Percentiles rank a stretch among this genome's conserved stretches.
phyloP scores from a whole-genome alignment of 1,284 basidiomycete genomes.

The Marasmius oreades region DNA sequence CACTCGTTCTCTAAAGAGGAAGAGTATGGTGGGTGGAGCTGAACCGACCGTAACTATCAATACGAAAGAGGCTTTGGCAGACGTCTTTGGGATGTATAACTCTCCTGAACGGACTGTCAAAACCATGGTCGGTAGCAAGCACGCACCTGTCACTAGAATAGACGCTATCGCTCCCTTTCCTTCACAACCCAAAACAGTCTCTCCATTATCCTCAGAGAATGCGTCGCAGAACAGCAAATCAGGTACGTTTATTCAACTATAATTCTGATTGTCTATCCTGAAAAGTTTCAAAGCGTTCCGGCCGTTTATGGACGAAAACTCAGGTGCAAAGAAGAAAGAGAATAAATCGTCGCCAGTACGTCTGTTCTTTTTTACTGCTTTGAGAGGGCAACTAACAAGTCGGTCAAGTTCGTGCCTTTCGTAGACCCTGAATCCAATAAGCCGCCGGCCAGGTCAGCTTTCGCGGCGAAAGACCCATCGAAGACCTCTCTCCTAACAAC shows the following conservation, averaged over 20 bases:
- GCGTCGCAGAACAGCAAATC: conserved; percentile 34
- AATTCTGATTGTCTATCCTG: conserved; percentile 10
- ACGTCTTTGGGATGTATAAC: conserved; percentile 93
- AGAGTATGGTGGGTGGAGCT: conserved; percentile 29
- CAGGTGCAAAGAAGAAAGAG: conserved; percentile 19
- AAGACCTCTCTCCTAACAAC: not conserved
- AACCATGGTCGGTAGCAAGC: conserved; percentile 56
- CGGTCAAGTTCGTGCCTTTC: conserved; percentile 18
- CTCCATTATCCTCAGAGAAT: conserved; percentile 26
- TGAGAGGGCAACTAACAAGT: not conserved
- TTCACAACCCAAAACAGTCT: not conserved
- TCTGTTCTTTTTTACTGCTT: not conserved
- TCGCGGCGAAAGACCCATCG: not conserved
- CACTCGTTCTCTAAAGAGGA: conserved; percentile 34
- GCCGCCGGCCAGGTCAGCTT: conserved; percentile 1
- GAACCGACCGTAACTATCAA: conserved; percentile 60
- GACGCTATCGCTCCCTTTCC: conserved; percentile 39
- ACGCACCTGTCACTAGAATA: conserved; percentile 64
- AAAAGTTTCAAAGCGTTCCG: conserved; percentile 38
- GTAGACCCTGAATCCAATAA: conserved; percentile 37
- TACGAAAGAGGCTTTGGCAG: conserved; percentile 88
- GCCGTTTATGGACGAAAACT: conserved; percentile 62
- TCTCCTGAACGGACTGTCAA: conserved; percentile 76
- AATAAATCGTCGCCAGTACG: conserved; percentile 17
- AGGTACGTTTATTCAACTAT: conserved; percentile 22